Base-by-base conservation (phyloP, 768 basidiomycete genomes). In the Leccinum imitatum region DNA sequence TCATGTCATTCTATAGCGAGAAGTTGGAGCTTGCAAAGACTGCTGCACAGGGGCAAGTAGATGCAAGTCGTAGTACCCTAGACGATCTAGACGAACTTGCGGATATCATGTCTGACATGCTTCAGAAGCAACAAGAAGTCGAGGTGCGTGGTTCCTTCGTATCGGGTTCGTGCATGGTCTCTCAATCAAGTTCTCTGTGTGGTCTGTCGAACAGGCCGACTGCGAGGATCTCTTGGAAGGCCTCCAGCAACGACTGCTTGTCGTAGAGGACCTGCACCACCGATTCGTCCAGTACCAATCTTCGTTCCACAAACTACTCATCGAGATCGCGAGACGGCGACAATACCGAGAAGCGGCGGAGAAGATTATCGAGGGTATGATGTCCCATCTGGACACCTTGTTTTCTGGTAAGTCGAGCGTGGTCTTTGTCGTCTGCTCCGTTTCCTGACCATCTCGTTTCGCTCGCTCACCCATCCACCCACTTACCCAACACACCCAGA, bases 81-180 rank as follows among this genome's bases (percentile, higher is more conserved):
- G 80, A 85, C 53, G 84, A 90, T 65, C 78, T 93, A 19, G 90
- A 93, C 51, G 86, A 88, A 64, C 79, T 93, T 4, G 91, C 86
- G 2, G 85, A 88, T 19, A 89, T 91, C 54, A 91, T 93, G 86
- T 77, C 78, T 0, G 87, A 87, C 55, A 91, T 93, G 87, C 71
- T 93, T 6, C 79, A 81, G 47, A 82, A 79, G 14, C 90, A 92
- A 68, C 82, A 89, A 56, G 72, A 74, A 6, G 82, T 90, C 6
- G 89, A 93, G 81, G 90, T 89, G 53, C 17, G 75, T 60, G 37
- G 17, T 52, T 56, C 25, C 15, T 44, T 46, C 5, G 30, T 46
- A 25, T 50, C 15, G 13, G 14, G 23, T 11, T 25, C 23, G 13
- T 48, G 41, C n/a, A 5, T 11, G 44, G n/a, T 46, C n/a, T 46